A percentile compares a stretch with the other conserved stretches of the same genome.
Evolutionary conservation across 2,329 filamentous ascomycete species (phyloP).

Genomic region (Claviceps humidiphila): DNA sequence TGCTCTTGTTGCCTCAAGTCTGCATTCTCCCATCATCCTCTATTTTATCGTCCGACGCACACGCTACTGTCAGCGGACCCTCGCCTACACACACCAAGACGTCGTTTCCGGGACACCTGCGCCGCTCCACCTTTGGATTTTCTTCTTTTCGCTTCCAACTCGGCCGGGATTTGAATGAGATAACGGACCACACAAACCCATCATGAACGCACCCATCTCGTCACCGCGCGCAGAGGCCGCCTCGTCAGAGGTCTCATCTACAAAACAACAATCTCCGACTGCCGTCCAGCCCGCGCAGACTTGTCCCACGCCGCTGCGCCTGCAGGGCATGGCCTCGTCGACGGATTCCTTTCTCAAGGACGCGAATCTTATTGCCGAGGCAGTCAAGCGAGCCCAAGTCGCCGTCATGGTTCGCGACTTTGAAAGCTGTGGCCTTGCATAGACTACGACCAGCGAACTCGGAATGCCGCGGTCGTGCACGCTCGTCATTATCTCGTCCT

Average conservation of each 20-base stretch:
- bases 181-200: background rate
- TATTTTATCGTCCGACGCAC: background rate
- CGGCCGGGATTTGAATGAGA: too few species aligned
- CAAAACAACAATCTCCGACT: constrained; percentile 17
- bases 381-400: constrained; percentile 85
- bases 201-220: constrained; percentile 5
- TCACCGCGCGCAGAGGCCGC: constrained; percentile 6
- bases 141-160: background rate
- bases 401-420: constrained; percentile 79
- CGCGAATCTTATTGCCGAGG: constrained; percentile 79
- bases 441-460: background rate
- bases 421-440: constrained; percentile 51
- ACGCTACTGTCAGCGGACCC: background rate
- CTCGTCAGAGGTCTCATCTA: constrained; percentile 14
- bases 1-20: too few species aligned
- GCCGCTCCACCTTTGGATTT: background rate
- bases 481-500: background rate
- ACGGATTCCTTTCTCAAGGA: constrained; percentile 58
- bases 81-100: background rate
- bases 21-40: too few species aligned
- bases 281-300: constrained; percentile 6
- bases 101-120: too few species aligned
- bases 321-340: constrained; percentile 23
- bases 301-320: constrained; percentile 14
- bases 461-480: background rate